Base-by-base conservation (phyloP, 2,329 filamentous ascomycete genomes). In the Didymella pomorum region DNA sequence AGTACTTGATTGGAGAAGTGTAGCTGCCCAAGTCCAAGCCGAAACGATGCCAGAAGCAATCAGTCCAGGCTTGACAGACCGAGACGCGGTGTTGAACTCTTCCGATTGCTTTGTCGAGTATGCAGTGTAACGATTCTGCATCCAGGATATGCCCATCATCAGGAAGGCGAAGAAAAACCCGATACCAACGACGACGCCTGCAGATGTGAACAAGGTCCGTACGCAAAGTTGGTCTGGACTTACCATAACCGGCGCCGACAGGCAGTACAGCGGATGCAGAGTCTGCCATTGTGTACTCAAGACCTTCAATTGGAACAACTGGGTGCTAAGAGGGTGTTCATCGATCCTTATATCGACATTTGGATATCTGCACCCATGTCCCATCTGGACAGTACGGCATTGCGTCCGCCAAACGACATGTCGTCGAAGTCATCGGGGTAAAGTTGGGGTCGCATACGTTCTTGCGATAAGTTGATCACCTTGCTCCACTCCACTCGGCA, bases 1-100 rank as follows among this genome's bases (percentile, higher is more conserved):
- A 11, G 67, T 72, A 8, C 61, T 65, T 12, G 64, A 68, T 43
- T 72, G 66, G 9, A 72, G 59, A 10, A 76, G 51, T 11, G 81
- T 83, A 6, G 81, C 78, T 18, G 78, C 77, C 79, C 80, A 82
- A 4, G 80, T 83, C 81, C 81, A 83, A 2, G 80, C 80, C 4
- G 77, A 80, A 12, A 83, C 80, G 52, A 83, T 80, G 4, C 79
- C 80, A 7, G 77, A 78, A 4, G 79, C 79, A 47, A 82, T 81
- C 5, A 83, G 75, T 7, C 80, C 80, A 1, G 81, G 78, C 51
- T 79, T 79, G 39, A 81, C 76, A 37, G 70, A 75, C 37, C 78
- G 70, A 4, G 77, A 80, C 0, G 80, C 80, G 1, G 80, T 82
- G 66, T 80, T 81, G 75, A 82, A 82, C 60, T 81, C 79, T 60